phyloP scores from a whole-genome alignment of 2,329 filamentous ascomycete species.

The Fusarium sp. region DNA sequence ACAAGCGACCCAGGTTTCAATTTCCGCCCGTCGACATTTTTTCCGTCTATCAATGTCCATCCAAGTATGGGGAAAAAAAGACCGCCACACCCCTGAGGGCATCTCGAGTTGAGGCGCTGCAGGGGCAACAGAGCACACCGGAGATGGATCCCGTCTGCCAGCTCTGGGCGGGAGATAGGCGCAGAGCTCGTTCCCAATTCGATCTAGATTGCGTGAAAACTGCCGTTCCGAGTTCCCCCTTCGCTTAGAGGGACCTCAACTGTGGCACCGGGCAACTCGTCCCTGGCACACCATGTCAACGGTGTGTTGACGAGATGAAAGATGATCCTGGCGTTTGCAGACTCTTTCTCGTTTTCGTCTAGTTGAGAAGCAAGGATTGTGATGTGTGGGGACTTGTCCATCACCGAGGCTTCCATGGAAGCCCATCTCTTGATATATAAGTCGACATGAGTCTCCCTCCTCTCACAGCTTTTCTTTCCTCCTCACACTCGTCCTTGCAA shows the following conservation, averaged over 20 bases:
- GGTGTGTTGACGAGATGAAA: conserved; percentile 15
- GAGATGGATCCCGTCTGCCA: neutral
- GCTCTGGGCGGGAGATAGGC: conserved; percentile 9
- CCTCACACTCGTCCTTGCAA: conserved; percentile 43
- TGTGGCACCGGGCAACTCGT: neutral
- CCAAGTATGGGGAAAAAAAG: conserved; percentile 21
- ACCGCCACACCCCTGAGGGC: neutral
- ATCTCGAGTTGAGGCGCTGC: conserved; percentile 13
- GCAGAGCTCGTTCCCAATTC: conserved; percentile 11
- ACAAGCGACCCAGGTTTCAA: conserved; percentile 19
- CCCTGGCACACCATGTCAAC: conserved; percentile 6
- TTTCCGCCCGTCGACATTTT: conserved; percentile 29
- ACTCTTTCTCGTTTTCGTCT: conserved; percentile 7
- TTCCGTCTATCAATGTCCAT: conserved; percentile 39
- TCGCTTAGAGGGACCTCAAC: neutral
- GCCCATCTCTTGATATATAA: conserved; percentile 38
- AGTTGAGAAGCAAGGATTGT: neutral
- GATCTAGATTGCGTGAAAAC: conserved; percentile 31
- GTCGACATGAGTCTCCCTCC: conserved; percentile 10
- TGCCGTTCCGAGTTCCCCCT: neutral
- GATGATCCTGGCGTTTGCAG: conserved; percentile 17
- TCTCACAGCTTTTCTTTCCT: conserved; percentile 1
- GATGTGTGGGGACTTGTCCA: conserved; percentile 10
- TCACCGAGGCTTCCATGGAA: neutral
- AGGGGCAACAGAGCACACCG: neutral